A percentile compares a stretch with the other conserved stretches of the same genome.
phyloP scores from a whole-genome alignment of 2,329 filamentous ascomycete genomes.

The Fusarium stilboides region DNA sequence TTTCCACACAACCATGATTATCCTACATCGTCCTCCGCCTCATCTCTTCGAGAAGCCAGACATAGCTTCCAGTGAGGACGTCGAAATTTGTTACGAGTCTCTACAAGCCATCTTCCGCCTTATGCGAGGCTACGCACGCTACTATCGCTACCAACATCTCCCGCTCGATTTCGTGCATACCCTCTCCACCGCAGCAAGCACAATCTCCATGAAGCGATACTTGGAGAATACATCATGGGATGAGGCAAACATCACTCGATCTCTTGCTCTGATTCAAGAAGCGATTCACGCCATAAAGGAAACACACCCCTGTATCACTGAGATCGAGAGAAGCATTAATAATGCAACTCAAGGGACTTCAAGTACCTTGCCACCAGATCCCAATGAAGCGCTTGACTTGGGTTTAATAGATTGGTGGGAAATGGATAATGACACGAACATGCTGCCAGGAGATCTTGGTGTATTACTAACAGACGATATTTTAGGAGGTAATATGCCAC shows the following conservation, averaged over 20 bases:
- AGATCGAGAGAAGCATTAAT: too few species aligned
- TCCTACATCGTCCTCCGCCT: conserved; percentile 63
- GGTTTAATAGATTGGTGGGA: too few species aligned
- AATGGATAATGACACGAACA: too few species aligned
- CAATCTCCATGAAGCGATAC: conserved; percentile 61
- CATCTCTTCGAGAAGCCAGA: conserved; percentile 58
- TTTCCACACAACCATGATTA: conserved; percentile 66
- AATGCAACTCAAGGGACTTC: too few species aligned
- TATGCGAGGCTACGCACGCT: conserved; percentile 59
- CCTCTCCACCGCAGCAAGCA: conserved; percentile 61
- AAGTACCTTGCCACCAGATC: too few species aligned
- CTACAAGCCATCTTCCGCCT: conserved; percentile 61
- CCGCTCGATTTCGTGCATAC: conserved; percentile 65
- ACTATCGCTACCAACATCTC: conserved; percentile 59
- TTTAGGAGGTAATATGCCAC: too few species aligned
- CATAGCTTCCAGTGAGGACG: conserved; percentile 59
- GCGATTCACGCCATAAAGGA: conserved; percentile 64
- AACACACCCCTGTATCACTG: conserved; percentile 54
- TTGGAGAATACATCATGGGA: conserved; percentile 57
- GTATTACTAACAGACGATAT: too few species aligned
- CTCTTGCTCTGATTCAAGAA: conserved; percentile 57
- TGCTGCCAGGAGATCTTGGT: too few species aligned
- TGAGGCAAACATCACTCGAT: conserved; percentile 62
- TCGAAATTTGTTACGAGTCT: conserved; percentile 65
- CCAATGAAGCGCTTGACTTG: too few species aligned